Conservation (phyloP, 139 green algal species). For the Haematococcus sp. region DNA sequence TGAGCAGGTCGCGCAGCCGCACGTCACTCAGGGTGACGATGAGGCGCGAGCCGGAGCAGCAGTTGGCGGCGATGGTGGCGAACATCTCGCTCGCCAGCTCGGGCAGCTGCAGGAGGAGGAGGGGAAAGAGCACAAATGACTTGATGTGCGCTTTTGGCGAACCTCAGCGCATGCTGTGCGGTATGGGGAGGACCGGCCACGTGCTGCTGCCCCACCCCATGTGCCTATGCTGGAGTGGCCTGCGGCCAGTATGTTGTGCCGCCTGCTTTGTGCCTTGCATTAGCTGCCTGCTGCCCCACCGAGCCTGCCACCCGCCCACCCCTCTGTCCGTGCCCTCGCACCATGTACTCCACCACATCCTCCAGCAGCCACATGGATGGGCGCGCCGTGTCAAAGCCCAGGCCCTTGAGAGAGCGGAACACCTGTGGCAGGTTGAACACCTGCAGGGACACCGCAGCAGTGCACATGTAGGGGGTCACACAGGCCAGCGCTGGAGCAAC, state of each 20-base stretch:
- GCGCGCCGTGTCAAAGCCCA: constrained; percentile 9
- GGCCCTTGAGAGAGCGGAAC: constrained; percentile 7
- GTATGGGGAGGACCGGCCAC: too few species aligned
- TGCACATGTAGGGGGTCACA: too few species aligned
- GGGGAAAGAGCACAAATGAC: neutral
- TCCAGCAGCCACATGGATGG: constrained; percentile 22
- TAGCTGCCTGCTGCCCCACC: too few species aligned
- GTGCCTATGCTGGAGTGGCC: neutral
- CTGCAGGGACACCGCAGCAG: neutral
- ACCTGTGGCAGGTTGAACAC: constrained; percentile 20
- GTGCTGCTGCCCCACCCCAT: too few species aligned
- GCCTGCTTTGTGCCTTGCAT: neutral
- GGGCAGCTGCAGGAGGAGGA: constrained; percentile 6
- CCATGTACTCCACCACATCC: constrained; percentile 42
- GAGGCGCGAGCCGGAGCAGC: constrained; percentile 17
- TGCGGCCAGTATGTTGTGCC: neutral
- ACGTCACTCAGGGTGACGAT: constrained; percentile 24
- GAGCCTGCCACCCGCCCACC: too few species aligned
- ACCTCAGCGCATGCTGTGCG: too few species aligned
- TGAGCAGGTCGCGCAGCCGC: constrained; percentile 35
- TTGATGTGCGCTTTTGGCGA: too few species aligned
- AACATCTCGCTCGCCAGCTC: constrained; percentile 27
- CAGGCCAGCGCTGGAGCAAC: too few species aligned
- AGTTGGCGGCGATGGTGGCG: constrained; percentile 19
- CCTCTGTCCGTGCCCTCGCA: too few species aligned